phyloP scores from a whole-genome alignment of 2,329 filamentous ascomycete species.

The Botrytis elliptica region DNA sequence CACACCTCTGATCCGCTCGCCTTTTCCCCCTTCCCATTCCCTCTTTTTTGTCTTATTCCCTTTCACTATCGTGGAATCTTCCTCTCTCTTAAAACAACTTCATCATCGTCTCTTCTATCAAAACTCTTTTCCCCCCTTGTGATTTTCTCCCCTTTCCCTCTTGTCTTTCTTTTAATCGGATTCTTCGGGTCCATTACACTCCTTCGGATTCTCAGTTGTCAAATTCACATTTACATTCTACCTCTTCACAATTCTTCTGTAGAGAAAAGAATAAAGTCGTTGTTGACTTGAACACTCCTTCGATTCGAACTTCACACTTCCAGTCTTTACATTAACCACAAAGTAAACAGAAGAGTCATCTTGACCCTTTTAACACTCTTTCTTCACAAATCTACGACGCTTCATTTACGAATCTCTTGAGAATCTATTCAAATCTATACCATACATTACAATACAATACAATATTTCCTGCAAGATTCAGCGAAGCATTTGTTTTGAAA shows the following conservation, averaged over 20 bases:
- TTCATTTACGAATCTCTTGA: constrained; percentile 13
- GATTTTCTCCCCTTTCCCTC: constrained; percentile 36
- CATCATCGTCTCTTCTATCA: constrained; percentile 18
- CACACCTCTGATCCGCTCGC: constrained; percentile 14
- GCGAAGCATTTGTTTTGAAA: constrained; percentile 29
- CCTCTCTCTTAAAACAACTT: constrained; percentile 18
- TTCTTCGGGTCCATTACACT: constrained; percentile 49
- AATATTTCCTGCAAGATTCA: constrained; percentile 40
- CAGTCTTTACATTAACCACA: constrained; percentile 25
- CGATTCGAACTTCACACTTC: not conserved
- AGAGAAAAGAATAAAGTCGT: not conserved
- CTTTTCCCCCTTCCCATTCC: constrained; percentile 17
- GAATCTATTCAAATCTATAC: constrained; percentile 17
- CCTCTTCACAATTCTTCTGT: not conserved
- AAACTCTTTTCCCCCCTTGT: constrained; percentile 24
- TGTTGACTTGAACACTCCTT: constrained; percentile 2
- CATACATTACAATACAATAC: constrained; percentile 33
- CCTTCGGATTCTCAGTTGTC: constrained; percentile 37
- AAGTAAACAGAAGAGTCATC: not conserved
- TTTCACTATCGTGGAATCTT: constrained; percentile 19
- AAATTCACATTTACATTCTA: constrained; percentile 23
- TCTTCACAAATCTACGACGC: not conserved
- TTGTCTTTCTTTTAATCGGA: constrained; percentile 33
- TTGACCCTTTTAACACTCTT: constrained; percentile 15
- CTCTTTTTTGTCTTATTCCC: constrained; percentile 11